A percentile compares a stretch with the other conserved stretches of the same genome.
These are phyloP conservation scores for Exophiala sp. DNA, from an alignment of 2,329 filamentous ascomycete species.

Conservation along the genomic window DNA sequence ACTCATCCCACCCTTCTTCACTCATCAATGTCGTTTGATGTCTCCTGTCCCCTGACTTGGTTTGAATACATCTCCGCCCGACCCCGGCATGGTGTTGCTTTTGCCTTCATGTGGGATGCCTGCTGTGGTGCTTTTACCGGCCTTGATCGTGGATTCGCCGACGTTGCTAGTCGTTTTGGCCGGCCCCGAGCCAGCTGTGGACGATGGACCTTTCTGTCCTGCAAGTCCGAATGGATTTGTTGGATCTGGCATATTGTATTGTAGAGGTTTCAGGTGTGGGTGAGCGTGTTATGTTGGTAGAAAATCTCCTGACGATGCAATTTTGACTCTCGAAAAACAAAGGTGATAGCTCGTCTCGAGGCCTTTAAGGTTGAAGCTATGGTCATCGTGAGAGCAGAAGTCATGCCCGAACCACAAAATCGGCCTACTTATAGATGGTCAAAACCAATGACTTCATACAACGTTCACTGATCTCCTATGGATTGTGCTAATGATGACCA, in stretches of 20 bases:
- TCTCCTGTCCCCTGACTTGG: constrained; percentile 22
- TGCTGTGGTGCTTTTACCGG: constrained; percentile 7
- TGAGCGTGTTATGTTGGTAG: not conserved
- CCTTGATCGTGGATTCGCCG: not conserved
- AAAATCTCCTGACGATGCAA: not conserved
- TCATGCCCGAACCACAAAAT: no score
- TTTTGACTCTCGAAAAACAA: no score
- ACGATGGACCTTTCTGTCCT: constrained; percentile 20
- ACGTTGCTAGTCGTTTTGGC: constrained; percentile 7
- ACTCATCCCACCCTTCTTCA: constrained; percentile 12
- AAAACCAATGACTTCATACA: constrained; percentile 12
- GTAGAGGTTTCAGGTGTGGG: not conserved
- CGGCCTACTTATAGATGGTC: no score
- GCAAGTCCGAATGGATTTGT: constrained; percentile 24
- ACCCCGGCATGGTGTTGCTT: constrained; percentile 11
- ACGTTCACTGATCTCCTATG: not conserved
- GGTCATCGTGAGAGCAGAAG: no score
- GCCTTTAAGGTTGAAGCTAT: no score
- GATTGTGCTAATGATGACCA: constrained; percentile 6
- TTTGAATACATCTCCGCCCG: constrained; percentile 15
- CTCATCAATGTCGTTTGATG: constrained; percentile 2
- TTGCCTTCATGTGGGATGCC: constrained; percentile 16
- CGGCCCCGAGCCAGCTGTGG: constrained; percentile 19
- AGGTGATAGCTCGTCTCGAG: no score
- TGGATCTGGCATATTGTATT: constrained; percentile 6